These are phyloP conservation scores for Nidula microcarpa DNA, from an alignment of 768 basidiomycete genomes.

Conservation along the genomic window DNA sequence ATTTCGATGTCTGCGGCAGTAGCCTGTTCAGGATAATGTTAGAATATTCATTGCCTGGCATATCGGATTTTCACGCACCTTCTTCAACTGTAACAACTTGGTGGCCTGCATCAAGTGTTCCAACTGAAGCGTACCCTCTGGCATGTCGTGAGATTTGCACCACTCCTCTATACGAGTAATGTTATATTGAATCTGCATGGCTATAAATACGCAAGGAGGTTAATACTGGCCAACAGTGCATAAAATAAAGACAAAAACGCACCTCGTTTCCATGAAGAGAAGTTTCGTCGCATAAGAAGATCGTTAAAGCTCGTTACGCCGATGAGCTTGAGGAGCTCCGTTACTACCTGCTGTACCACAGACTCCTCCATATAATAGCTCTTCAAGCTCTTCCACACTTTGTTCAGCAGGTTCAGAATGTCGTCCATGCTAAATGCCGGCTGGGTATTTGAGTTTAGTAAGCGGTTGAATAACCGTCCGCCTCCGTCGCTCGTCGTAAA, in stretches of 20 bases:
- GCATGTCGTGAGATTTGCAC: constrained; percentile 99
- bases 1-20: constrained; percentile 96
- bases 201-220: constrained; percentile 33
- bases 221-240: background rate
- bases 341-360: constrained; percentile 92
- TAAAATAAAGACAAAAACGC: constrained; percentile 14
- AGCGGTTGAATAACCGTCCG: constrained; percentile 89
- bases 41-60: constrained; percentile 1
- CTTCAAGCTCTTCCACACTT: constrained; percentile 97
- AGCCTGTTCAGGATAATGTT: constrained; percentile 47
- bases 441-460: constrained; percentile 78
- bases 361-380: constrained; percentile 98
- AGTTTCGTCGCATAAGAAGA: constrained; percentile 96
- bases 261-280: constrained; percentile 99
- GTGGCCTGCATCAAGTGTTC: constrained; percentile 99
- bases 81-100: constrained; percentile 95
- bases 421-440: constrained; percentile 99
- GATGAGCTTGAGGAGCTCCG: constrained; percentile 91
- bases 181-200: constrained; percentile 99
- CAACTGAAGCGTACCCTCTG: constrained; percentile 93
- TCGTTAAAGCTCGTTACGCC: constrained; percentile 99
- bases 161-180: constrained; percentile 97
- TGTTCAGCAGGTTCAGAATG: constrained; percentile 92
- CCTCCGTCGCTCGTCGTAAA: constrained; percentile 96
- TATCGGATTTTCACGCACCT: constrained; percentile 43